These are phyloP conservation scores for Bothriochloa decipiens DNA, from an alignment of 176 grass and related monocot genomes.

Conservation along the genomic window DNA sequence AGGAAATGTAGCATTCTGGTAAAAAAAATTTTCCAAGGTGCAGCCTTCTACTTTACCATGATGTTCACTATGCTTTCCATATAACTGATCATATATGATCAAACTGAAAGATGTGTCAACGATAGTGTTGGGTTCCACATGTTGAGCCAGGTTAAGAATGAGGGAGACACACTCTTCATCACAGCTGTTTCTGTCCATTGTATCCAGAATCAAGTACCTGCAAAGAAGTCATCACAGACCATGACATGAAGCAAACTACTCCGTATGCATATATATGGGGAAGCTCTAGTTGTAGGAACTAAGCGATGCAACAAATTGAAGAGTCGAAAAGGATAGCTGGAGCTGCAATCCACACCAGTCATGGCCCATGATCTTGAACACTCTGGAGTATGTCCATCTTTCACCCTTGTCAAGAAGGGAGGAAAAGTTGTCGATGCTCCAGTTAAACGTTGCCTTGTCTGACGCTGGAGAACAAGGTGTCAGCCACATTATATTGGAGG, in stretches of 20 bases:
- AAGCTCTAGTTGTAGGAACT: no score
- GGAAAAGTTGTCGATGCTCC: slow-evolving; percentile 50
- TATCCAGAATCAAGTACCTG: slow-evolving; percentile 42
- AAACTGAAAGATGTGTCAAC: slow-evolving; percentile 38
- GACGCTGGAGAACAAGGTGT: no score
- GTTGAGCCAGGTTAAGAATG: neutral
- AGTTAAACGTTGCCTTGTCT: slow-evolving; percentile 30
- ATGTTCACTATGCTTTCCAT: slow-evolving; percentile 28
- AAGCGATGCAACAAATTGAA: no score
- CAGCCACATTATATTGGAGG: no score
- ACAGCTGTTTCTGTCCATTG: slow-evolving; percentile 15
- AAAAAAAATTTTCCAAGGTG: no score
- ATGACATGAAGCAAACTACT: no score
- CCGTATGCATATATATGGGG: no score
- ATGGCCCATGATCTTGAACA: slow-evolving; percentile 40
- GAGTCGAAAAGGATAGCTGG: no score
- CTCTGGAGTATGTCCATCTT: slow-evolving; percentile 36
- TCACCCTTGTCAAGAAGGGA: slow-evolving; percentile 40
- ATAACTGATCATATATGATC: slow-evolving; percentile 43
- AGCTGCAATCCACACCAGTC: slow-evolving; percentile 24
- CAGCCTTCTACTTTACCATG: no score
- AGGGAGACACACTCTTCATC: slow-evolving; percentile 37
- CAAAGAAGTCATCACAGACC: neutral
- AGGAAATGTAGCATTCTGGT: no score
- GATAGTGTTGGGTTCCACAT: neutral